phyloP scores from a whole-genome alignment of 2,329 filamentous ascomycete species.

The Parafenestella ontariensis region DNA sequence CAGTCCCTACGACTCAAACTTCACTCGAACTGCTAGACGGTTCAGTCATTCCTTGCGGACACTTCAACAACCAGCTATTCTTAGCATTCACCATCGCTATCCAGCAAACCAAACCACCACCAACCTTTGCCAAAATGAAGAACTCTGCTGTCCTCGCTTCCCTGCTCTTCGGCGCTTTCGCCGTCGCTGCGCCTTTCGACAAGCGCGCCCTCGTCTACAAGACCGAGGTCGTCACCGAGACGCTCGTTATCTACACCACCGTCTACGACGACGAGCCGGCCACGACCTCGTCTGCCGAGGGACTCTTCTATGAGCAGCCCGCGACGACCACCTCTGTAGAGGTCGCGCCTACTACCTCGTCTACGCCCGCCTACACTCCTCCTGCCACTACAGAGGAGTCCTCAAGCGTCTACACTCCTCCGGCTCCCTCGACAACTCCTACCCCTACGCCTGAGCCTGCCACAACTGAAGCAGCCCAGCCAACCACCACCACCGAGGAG shows the following conservation, averaged over 20 bases:
- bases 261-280: constrained; percentile 37
- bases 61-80: constrained; percentile 11
- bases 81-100: constrained; percentile 21
- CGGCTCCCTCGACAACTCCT: constrained; percentile 9
- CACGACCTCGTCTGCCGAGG: constrained; percentile 24
- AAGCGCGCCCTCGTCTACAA: constrained; percentile 46
- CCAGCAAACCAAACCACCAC: constrained; percentile 26
- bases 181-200: constrained; percentile 42
- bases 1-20: constrained; percentile 30
- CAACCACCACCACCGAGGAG: constrained; percentile 4
- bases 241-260: constrained; percentile 46
- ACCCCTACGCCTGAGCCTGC: constrained; percentile 16
- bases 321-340: constrained; percentile 24
- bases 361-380: constrained; percentile 19
- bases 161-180: constrained; percentile 43
- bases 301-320: constrained; percentile 34
- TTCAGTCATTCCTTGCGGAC: constrained; percentile 36
- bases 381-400: constrained; percentile 10
- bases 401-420: constrained; percentile 21
- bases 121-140: constrained; percentile 39
- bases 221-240: constrained; percentile 43
- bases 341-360: constrained; percentile 17
- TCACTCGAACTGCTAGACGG: constrained; percentile 46
- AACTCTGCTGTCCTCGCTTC: constrained; percentile 44
- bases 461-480: constrained; percentile 7